Evolutionary conservation across 1,139 yeast genomes (phyloP).

Genomic region (Barnettozyma hawaiiensis): DNA sequence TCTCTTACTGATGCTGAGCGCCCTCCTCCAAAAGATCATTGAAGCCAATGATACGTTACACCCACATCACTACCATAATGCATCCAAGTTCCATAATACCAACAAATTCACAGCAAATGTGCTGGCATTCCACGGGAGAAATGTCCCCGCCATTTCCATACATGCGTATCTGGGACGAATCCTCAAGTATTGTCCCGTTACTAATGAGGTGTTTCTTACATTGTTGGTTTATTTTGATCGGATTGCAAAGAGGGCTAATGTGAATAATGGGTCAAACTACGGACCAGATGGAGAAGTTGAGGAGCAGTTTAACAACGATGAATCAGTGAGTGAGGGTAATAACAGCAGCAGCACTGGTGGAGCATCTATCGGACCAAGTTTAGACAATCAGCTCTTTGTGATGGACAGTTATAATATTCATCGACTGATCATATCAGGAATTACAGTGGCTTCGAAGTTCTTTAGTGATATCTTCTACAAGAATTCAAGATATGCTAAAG

Average conservation of each 20-base stretch:
- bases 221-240: slow-evolving; percentile 90
- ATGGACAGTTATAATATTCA: slow-evolving; percentile 97
- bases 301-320: slow-evolving; percentile 12
- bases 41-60: slow-evolving; percentile 87
- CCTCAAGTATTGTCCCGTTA: slow-evolving; percentile 93
- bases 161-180: slow-evolving; percentile 88
- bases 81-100: slow-evolving; percentile 32
- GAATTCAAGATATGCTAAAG: slow-evolving; percentile 93
- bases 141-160: slow-evolving; percentile 87
- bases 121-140: slow-evolving; percentile 90
- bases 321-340: slow-evolving; percentile 16
- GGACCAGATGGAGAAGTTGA: slow-evolving; percentile 14
- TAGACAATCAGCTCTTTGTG: slow-evolving; percentile 58
- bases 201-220: slow-evolving; percentile 91
- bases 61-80: slow-evolving; percentile 59
- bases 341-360: slow-evolving; percentile 21
- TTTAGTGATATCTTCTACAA: slow-evolving; percentile 95
- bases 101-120: slow-evolving; percentile 66
- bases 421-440: slow-evolving; percentile 90
- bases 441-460: slow-evolving; percentile 92
- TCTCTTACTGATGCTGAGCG: slow-evolving; percentile 76
- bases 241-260: slow-evolving; percentile 83
- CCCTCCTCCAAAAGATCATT: slow-evolving; percentile 76
- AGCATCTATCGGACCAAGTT: slow-evolving; percentile 12
- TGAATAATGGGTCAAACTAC: slow-evolving; percentile 24